Base-by-base conservation (phyloP, 139 green algal species). In the Microglena sp. region DNA sequence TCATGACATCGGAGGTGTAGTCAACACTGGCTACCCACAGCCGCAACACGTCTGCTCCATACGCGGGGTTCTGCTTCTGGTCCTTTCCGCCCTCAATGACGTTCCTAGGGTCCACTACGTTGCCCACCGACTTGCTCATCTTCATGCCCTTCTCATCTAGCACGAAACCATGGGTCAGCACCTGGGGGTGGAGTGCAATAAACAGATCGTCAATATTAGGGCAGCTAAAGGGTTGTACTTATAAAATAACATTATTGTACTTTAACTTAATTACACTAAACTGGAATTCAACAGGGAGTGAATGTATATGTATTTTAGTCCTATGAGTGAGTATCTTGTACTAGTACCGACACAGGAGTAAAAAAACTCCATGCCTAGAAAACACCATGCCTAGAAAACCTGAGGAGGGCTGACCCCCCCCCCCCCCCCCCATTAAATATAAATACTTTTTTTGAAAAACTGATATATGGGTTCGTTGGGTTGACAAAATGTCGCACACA, bases 11-110 rank as follows among this genome's bases (percentile, higher is more conserved):
- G 0, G 67, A 71, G 34, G 82, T 87, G 84, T 97, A 98, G 75
- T 99, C 94, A 22, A 96, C 89, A 22, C 66, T 86, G 0, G 92
- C 73, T 43, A 98, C 94, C 94, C 94, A 99, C 68, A 99, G 77
- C 18, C 94, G 81, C 72, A 99, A 83, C 43, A 96, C 90, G 66
- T 98, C 92, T 2, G 92, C 92, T 26, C 92, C 92, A 66, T 91
- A 95, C 2, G 89, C 46, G 0, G 92, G 92, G 22, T 95, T 74
- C 74, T 87, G 77, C 83, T 24, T 53, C 43, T 24, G 43, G 24
- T 60, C 24, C 53, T 60, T 50, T 68, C 89, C 91, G 8, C 94
- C 94, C 40, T 86, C 66, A 15, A 97, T 95, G 4, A 99, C 84
- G 1, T 75, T 31, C n/a, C 73, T 78, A 0, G 92, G 92, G 77